Percentiles rank a stretch among this genome's conserved stretches.
Evolutionary conservation across 73 alveolate genomes (phyloP).

Genomic region (Symbiodinium natans): DNA sequence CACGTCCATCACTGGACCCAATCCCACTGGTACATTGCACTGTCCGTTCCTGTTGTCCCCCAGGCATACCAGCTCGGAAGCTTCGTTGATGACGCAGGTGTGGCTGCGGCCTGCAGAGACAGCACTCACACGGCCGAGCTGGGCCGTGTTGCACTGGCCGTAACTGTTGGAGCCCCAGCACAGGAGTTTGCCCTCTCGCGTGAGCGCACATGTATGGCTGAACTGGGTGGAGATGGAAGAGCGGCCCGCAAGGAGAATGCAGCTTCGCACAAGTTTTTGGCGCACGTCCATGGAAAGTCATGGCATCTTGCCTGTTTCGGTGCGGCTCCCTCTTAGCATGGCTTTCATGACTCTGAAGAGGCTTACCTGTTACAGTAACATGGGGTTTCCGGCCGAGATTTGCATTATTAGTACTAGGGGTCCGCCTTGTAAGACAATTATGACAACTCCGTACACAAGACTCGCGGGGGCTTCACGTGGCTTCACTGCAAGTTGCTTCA

Average conservation of each 20-base stretch:
- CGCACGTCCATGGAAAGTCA: neutral
- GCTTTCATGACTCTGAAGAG: no score
- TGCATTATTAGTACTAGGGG: no score
- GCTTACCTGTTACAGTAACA: no score
- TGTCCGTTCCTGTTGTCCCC: constrained; percentile 1
- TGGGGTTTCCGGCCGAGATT: no score
- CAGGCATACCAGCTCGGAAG: neutral
- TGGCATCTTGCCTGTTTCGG: neutral
- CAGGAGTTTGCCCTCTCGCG: neutral
- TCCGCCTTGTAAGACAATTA: no score
- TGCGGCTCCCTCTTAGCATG: no score
- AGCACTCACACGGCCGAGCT: neutral
- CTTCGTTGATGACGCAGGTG: neutral
- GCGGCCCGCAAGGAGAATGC: neutral
- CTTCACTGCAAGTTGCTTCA: no score
- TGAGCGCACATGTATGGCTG: neutral
- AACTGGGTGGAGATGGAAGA: neutral
- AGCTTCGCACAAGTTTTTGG: neutral
- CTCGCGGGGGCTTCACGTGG: no score
- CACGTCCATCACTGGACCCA: neutral
- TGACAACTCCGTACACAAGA: no score
- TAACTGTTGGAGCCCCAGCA: neutral
- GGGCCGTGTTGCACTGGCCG: neutral
- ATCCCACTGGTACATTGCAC: neutral
- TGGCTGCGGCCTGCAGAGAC: neutral